These are phyloP conservation scores for Solanum medicagineum DNA, from an alignment of 257 asterid genomes.

Conservation along the genomic window DNA sequence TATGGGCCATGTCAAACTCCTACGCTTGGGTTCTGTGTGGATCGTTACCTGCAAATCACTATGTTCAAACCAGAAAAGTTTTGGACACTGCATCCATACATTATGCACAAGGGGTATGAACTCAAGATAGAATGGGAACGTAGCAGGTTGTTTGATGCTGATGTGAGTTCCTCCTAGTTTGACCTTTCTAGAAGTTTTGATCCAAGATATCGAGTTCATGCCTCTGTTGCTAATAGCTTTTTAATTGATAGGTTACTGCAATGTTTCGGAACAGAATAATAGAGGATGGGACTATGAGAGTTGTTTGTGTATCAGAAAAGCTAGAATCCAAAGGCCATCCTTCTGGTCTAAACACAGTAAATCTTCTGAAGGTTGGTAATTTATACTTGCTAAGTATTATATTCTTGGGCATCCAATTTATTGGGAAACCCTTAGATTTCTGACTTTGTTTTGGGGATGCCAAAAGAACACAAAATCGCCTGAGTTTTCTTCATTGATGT, in stretches of 20 bases:
- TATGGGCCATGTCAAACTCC: constrained; percentile 97
- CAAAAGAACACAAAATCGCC: not conserved
- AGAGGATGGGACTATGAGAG: constrained; percentile 53
- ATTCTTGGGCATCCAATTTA: not conserved
- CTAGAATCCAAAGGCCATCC: constrained; percentile 72
- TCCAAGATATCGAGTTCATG: not conserved
- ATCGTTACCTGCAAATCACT: constrained; percentile 69
- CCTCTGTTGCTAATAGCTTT: constrained; percentile 9
- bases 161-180: constrained; percentile 32
- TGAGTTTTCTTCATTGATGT: not conserved
- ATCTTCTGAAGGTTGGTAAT: constrained; percentile 71
- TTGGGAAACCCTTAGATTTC: not conserved
- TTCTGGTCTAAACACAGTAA: constrained; percentile 83
- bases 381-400: not conserved
- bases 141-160: constrained; percentile 60
- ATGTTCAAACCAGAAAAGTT: constrained; percentile 76
- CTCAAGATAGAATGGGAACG: constrained; percentile 89
- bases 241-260: constrained; percentile 39
- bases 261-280: constrained; percentile 55
- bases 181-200: not conserved
- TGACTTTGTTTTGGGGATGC: not conserved
- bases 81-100: constrained; percentile 71
- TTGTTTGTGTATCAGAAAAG: constrained; percentile 50
- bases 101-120: constrained; percentile 63
- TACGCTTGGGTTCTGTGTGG: constrained; percentile 87